These are phyloP conservation scores for Picea engelmannii DNA, from an alignment of 83 land plant genomes.

Conservation along the genomic window DNA sequence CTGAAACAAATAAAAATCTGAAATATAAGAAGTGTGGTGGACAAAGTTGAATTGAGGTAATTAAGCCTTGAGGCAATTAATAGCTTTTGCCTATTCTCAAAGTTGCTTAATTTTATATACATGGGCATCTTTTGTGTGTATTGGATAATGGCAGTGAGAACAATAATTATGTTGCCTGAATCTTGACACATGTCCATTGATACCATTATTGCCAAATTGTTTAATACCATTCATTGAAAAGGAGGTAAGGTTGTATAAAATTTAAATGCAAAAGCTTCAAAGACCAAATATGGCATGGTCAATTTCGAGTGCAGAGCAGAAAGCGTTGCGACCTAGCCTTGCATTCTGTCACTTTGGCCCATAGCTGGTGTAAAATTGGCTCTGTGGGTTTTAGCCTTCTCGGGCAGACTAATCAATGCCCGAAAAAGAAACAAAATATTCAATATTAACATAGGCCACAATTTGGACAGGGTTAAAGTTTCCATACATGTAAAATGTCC, in stretches of 20 bases:
- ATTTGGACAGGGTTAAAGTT: background rate
- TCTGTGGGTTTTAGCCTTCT: background rate
- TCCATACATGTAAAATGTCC: background rate
- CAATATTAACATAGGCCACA: background rate
- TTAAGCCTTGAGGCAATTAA: background rate
- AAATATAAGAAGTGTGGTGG: conserved; percentile 5
- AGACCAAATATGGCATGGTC: background rate
- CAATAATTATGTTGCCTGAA: background rate
- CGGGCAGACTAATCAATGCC: background rate
- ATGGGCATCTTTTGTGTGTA: background rate
- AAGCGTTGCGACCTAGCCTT: background rate
- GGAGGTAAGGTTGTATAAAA: background rate
- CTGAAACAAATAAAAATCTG: background rate
- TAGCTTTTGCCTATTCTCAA: background rate
- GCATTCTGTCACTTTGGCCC: background rate
- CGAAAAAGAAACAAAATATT: background rate
- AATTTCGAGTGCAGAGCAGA: background rate
- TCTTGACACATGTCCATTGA: background rate
- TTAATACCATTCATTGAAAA: background rate
- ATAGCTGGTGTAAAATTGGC: background rate
- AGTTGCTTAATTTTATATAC: background rate
- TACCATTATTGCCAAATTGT: background rate
- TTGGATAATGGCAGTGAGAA: background rate
- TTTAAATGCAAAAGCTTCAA: background rate
- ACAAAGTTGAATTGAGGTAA: conserved; percentile 3